A percentile compares a stretch with the other conserved stretches of the same genome.
phyloP scores from a whole-genome alignment of 441 rosid species.

The Pelargonium cotyledonis region DNA sequence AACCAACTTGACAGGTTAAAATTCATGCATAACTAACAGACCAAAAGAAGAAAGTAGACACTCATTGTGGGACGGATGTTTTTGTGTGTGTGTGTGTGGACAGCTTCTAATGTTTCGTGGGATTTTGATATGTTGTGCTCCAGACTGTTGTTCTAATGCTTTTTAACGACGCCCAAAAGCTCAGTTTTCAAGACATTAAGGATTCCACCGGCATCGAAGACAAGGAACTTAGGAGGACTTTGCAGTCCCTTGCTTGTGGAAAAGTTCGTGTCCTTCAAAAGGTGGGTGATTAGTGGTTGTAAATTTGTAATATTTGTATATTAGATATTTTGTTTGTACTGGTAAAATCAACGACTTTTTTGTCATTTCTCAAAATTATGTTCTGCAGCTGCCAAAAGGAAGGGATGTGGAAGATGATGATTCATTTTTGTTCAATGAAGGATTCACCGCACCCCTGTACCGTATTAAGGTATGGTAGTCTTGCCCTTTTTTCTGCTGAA shows the following conservation, averaged over 20 bases:
- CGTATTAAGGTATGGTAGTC: constrained; percentile 63
- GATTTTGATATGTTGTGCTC: constrained; percentile 18
- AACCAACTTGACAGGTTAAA: too few species aligned
- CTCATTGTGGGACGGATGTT: too few species aligned
- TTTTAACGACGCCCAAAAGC: constrained; percentile 87
- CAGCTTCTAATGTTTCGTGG: constrained; percentile 21
- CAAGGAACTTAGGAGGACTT: constrained; percentile 87
- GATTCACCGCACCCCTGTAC: constrained; percentile 74
- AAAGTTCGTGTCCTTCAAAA: constrained; percentile 90
- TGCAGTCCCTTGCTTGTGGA: constrained; percentile 98
- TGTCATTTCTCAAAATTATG: constrained; percentile 11
- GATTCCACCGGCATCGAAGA: constrained; percentile 94
- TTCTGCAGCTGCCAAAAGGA: constrained; percentile 76
- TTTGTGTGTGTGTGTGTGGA: neutral
- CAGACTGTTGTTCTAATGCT: constrained; percentile 97
- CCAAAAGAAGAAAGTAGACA: too few species aligned
- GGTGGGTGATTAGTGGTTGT: constrained; percentile 33
- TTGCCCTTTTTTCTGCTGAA: neutral
- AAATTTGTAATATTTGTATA: neutral
- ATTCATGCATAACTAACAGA: too few species aligned
- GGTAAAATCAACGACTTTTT: neutral
- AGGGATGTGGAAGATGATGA: constrained; percentile 92
- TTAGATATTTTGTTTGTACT: neutral
- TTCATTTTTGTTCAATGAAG: constrained; percentile 76
- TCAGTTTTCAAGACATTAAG: constrained; percentile 88